Evolutionary conservation across 306 rosid species (phyloP).

Genomic region (Cicer judaicum): DNA sequence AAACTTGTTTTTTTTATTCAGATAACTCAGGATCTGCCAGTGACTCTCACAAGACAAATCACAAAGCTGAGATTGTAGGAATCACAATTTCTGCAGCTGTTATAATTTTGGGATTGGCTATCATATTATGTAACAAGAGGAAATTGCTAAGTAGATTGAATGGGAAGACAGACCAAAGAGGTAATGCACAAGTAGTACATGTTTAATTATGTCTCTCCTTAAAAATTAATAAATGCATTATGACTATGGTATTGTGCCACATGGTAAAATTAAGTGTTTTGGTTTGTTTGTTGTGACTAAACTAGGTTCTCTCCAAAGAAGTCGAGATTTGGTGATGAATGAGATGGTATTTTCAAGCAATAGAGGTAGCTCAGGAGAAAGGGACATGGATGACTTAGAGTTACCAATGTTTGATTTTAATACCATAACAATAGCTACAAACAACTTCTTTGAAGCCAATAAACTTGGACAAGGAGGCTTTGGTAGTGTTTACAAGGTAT

Average conservation of each 20-base stretch:
- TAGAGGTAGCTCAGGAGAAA: slow-evolving; percentile 53
- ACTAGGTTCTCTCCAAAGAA: slow-evolving; percentile 64
- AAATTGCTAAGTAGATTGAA: slow-evolving; percentile 18
- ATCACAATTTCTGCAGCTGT: slow-evolving; percentile 49
- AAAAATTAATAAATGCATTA: not conserved
- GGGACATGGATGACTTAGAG: slow-evolving; percentile 56
- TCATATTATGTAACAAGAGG: slow-evolving; percentile 53
- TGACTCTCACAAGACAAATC: slow-evolving; percentile 50
- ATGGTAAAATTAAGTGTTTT: slow-evolving; percentile 8
- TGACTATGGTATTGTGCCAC: slow-evolving; percentile 6
- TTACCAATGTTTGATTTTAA: slow-evolving; percentile 59
- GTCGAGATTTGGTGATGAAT: slow-evolving; percentile 54
- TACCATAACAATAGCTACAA: slow-evolving; percentile 53
- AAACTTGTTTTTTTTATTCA: slow-evolving; percentile 33
- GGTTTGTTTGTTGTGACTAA: slow-evolving; percentile 34
- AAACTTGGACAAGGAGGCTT: slow-evolving; percentile 69
- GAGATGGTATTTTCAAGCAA: slow-evolving; percentile 53
- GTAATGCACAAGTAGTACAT: slow-evolving; percentile 40
- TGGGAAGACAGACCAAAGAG: slow-evolving; percentile 44
- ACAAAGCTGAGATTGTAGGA: slow-evolving; percentile 41
- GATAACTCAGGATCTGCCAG: slow-evolving; percentile 40
- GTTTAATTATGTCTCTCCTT: not conserved
- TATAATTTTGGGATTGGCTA: slow-evolving; percentile 50
- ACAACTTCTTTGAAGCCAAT: slow-evolving; percentile 52
- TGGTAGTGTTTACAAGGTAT: slow-evolving; percentile 63